Conservation (phyloP, 2,329 filamentous ascomycete genomes). For the Apiospora saccharicola region DNA sequence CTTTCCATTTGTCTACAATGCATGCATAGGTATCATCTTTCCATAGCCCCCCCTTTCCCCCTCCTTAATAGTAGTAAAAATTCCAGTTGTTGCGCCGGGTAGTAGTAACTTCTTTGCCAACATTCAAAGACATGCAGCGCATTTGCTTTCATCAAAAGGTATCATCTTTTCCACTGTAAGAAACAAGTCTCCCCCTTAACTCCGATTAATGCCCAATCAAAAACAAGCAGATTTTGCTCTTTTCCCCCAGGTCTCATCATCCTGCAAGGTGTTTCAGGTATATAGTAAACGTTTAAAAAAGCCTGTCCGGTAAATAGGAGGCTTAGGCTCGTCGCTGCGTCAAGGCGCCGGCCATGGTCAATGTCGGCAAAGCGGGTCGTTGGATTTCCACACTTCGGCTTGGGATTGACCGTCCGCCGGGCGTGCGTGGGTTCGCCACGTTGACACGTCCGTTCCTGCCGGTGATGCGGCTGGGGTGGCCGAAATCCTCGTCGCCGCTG, state of each 20-base stretch:
- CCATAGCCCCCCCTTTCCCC: background rate
- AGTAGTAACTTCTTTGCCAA: background rate
- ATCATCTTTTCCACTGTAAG: conserved; percentile 7
- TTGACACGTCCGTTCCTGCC: conserved; percentile 64
- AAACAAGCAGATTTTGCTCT: background rate
- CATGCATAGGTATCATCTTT: conserved; percentile 19
- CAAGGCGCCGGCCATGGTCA: conserved; percentile 40
- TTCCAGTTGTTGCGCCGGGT: conserved; percentile 8
- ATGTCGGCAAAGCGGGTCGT: conserved; percentile 45
- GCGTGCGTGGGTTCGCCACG: conserved; percentile 63
- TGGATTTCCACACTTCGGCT: conserved; percentile 65
- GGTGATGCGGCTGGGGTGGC: conserved; percentile 50
- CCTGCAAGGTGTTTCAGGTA: background rate
- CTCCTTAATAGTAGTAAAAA: background rate
- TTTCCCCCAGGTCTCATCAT: background rate
- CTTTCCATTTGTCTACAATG: conserved; percentile 11
- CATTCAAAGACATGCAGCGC: conserved; percentile 15
- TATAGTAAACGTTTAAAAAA: background rate
- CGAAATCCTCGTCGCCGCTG: conserved; percentile 41
- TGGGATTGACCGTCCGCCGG: conserved; percentile 59
- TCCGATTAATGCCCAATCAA: conserved; percentile 9
- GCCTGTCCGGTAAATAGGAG: background rate
- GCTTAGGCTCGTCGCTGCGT: conserved; percentile 37
- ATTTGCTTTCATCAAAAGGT: conserved; percentile 19
- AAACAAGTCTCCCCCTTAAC: conserved; percentile 1